Evolutionary conservation across 495 filamentous ascomycete genomes (phyloP), one percentile per base, ranked within the genome.

Genomic region (Aspergillus panamensis): DNA sequence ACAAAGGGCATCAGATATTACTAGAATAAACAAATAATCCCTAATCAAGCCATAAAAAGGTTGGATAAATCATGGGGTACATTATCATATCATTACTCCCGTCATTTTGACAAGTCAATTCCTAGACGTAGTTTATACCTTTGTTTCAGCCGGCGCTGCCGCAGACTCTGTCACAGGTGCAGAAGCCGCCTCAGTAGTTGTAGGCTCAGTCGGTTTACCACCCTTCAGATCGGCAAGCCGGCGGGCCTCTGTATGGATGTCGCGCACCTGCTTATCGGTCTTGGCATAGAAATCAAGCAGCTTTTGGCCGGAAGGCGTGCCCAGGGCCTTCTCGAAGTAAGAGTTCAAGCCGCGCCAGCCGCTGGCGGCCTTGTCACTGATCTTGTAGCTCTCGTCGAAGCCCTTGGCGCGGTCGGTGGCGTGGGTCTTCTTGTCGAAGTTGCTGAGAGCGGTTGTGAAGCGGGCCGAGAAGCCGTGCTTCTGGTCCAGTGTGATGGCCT

Each of bases 301-400:
- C 71, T 86, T 89, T 76, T 90, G 84, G 58, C 94, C 94, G 1
- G 91, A 91, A 8, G 92, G 90, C 3, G 90, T 93, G 59, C 80
- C 84, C 20, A 87, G 77, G 1, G 92, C 92, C 80, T 94, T 92
- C 77, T 97, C 92, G 66, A 96, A 98, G 80, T 97, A 96, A 21
- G 83, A 83, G 69, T 73, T 75, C 64, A 95, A 64, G 32, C 91
- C 87, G 37, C 76, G 77, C 76, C 87, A 88, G 59, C 87, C 81
- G 17, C 62, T 75, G 59, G 70, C 78, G 32, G 86, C 88, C 64
- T 86, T 86, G 55, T 82, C 74, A 53, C 81, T 81, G 66, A 95
- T 82, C 63, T 86, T 84, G 71, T 92, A 91, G 63, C 76, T 87
- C 61, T 86, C 74, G 66, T 96, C 90, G 48, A 91, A 75, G 0